phyloP scores from a whole-genome alignment of 139 green algal genomes.

The Coccomyxa sp. region DNA sequence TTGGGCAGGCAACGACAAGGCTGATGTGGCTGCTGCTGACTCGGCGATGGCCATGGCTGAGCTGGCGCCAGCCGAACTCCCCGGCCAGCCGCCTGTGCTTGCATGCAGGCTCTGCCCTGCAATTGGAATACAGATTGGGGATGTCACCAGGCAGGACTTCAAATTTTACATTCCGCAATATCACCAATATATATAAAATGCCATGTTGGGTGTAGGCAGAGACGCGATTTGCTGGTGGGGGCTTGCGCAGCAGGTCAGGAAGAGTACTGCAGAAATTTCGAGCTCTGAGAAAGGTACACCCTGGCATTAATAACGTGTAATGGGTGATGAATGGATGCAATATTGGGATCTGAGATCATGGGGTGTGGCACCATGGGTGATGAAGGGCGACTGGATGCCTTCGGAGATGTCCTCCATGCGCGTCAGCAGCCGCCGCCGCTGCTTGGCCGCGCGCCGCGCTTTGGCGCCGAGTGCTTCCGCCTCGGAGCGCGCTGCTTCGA shows the following conservation, averaged over 20 bases:
- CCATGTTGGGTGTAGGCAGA: no score
- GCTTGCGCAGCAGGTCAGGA: no score
- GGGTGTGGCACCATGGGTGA: background rate
- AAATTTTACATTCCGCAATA: no score
- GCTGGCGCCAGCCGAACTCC: background rate
- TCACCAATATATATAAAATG: no score
- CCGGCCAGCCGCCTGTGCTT: background rate
- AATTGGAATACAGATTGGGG: background rate
- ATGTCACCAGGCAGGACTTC: no score
- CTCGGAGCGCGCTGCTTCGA: background rate
- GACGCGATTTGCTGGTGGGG: no score
- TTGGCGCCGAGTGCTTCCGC: background rate
- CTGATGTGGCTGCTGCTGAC: no score
- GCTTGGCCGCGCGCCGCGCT: background rate
- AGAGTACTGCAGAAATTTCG: no score
- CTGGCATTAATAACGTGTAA: no score
- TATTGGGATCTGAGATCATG: background rate
- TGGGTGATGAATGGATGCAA: no score
- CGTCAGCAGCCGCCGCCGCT: background rate
- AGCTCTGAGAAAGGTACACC: no score
- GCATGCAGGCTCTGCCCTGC: background rate
- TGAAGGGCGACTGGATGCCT: background rate
- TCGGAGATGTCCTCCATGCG: background rate
- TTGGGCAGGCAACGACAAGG: no score
- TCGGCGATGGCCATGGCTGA: background rate